These are phyloP conservation scores for Phanerodontia chrysosporium DNA, from an alignment of 768 basidiomycete genomes.

Conservation along the genomic window DNA sequence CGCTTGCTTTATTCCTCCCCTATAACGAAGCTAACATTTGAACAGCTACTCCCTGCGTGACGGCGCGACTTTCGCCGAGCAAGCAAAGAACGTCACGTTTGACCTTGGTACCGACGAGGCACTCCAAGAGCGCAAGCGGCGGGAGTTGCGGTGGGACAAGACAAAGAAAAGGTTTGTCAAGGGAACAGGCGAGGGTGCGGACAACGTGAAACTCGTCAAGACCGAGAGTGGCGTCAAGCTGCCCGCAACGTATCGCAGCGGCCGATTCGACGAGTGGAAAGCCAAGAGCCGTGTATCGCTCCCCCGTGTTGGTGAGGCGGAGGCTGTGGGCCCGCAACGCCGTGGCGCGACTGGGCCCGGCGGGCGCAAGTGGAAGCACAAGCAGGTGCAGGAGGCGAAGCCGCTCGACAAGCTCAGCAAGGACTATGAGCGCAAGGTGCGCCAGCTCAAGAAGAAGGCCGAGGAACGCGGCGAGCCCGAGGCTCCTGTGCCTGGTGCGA, in stretches of 20 bases:
- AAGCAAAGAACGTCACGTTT: constrained; percentile 75
- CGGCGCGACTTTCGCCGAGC: constrained; percentile 82
- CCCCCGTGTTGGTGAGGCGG: constrained; percentile 81
- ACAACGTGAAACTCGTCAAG: constrained; percentile 90
- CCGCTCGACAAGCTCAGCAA: constrained; percentile 70
- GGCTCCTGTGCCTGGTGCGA: constrained; percentile 18
- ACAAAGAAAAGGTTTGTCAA: constrained; percentile 93
- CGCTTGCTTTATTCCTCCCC: background rate
- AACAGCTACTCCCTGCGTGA: constrained; percentile 83
- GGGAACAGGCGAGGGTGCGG: constrained; percentile 79
- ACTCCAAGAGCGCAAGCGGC: constrained; percentile 54
- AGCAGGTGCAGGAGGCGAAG: constrained; percentile 57
- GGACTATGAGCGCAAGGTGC: constrained; percentile 70
- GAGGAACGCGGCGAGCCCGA: constrained; percentile 25
- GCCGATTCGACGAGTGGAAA: constrained; percentile 95
- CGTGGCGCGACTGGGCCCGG: constrained; percentile 27
- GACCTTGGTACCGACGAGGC: constrained; percentile 82
- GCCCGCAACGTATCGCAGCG: constrained; percentile 89
- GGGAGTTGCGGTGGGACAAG: constrained; percentile 84
- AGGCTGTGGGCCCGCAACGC: constrained; percentile 39
- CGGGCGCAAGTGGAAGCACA: constrained; percentile 72
- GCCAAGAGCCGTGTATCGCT: constrained; percentile 66
- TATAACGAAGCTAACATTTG: constrained; percentile 1
- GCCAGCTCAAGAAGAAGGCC: constrained; percentile 54
- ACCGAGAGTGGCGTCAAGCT: constrained; percentile 90